phyloP scores from a whole-genome alignment of 805 yeast species.

The Cyberlindnera japonica region DNA sequence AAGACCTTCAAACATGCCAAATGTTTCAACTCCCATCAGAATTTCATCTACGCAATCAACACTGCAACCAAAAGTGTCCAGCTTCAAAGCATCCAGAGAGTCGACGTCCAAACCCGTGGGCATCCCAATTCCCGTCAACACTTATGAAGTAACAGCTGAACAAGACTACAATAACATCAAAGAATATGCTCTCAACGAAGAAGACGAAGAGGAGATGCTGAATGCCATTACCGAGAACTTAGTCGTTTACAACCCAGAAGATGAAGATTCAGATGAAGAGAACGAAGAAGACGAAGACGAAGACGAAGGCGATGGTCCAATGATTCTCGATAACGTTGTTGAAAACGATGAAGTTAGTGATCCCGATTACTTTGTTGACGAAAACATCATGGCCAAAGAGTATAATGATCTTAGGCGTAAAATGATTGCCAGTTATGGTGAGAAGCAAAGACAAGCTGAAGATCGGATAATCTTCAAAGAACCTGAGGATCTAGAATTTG shows the following conservation, averaged over 20 bases:
- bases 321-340: slow-evolving; percentile 40
- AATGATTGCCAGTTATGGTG: slow-evolving; percentile 28
- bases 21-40: too few relatives aligned
- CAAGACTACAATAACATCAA: slow-evolving; percentile 15
- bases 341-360: slow-evolving; percentile 35
- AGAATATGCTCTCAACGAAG: slow-evolving; percentile 20
- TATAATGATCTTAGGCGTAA: slow-evolving; percentile 30
- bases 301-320: slow-evolving; percentile 36
- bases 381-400: slow-evolving; percentile 28
- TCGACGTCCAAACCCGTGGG: neutral
- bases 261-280: slow-evolving; percentile 31
- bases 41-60: too few relatives aligned
- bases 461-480: slow-evolving; percentile 26
- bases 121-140: slow-evolving; percentile 6
- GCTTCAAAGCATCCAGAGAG: slow-evolving; percentile 6
- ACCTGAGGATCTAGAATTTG: slow-evolving; percentile 52
- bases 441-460: slow-evolving; percentile 6
- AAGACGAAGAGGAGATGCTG: slow-evolving; percentile 22
- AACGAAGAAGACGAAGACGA: slow-evolving; percentile 30
- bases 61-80: slow-evolving; percentile 4
- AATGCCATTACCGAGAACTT: slow-evolving; percentile 21
- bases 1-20: neutral
- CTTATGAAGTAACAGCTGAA: slow-evolving; percentile 8
- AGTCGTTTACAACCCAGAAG: slow-evolving; percentile 27
- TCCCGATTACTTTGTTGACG: slow-evolving; percentile 27